Evolutionary conservation across 768 basidiomycete species (phyloP).

Genomic region (Tephrocybe sp.): DNA sequence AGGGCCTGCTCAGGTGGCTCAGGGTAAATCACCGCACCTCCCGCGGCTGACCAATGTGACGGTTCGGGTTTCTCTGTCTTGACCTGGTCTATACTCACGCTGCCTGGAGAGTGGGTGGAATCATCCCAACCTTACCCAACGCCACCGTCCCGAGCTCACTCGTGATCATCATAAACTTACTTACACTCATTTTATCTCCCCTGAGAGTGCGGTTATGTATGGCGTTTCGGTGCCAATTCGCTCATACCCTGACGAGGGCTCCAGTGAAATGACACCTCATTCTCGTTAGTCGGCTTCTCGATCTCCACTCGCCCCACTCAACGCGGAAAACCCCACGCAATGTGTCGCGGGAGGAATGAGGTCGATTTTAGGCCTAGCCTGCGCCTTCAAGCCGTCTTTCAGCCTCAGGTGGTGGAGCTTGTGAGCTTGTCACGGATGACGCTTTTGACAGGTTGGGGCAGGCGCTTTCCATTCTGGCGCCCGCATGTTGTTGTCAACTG

Average conservation of each 20-base stretch:
- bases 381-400: not conserved
- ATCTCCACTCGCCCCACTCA: not conserved
- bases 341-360: not conserved
- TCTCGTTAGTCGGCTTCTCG: not conserved
- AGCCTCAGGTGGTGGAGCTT: not conserved
- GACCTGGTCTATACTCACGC: slow-evolving; percentile 2
- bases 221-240: not conserved
- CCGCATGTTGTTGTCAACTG: not conserved
- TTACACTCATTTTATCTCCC: not conserved
- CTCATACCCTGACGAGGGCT: not conserved
- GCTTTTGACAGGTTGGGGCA: not conserved
- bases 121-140: not conserved
- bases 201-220: too few species aligned
- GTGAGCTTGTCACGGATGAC: not conserved
- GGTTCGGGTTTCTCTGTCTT: not conserved
- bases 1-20: not conserved
- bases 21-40: not conserved
- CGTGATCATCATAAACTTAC: not conserved
- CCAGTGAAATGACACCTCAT: not conserved
- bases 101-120: slow-evolving; percentile 3
- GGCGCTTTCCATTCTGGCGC: not conserved
- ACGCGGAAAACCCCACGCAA: not conserved
- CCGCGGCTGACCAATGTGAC: not conserved
- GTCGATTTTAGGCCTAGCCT: not conserved
- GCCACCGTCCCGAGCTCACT: slow-evolving; percentile 1